These are phyloP conservation scores for Colletotrichum somersetense DNA, from an alignment of 2,329 filamentous ascomycete species.

Conservation along the genomic window DNA sequence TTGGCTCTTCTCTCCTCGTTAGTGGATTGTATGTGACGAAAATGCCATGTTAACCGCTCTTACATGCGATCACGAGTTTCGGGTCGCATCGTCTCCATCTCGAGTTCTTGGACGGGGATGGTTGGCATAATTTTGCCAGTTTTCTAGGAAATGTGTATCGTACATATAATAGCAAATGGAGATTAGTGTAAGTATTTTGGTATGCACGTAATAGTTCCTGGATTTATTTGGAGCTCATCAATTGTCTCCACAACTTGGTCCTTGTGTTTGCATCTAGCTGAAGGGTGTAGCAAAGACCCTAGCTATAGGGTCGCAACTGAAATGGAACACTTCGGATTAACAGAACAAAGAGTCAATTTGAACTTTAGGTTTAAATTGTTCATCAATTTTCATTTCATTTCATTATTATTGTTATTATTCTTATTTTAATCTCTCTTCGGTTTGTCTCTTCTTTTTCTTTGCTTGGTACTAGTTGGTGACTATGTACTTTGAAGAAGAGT, in stretches of 20 bases:
- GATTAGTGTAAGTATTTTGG: neutral
- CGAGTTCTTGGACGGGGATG: no score
- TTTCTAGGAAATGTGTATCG: neutral
- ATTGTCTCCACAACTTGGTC: neutral
- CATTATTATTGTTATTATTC: no score
- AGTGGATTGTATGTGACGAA: neutral
- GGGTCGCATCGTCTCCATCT: neutral
- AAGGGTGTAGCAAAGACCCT: neutral
- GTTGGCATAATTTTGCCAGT: neutral
- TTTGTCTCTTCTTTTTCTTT: no score
- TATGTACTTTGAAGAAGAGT: no score
- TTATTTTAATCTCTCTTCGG: no score
- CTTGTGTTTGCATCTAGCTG: neutral
- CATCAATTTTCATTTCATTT: neutral
- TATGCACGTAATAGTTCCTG: no score
- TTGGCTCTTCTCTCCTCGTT: slow-evolving; percentile 1
- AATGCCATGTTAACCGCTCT: neutral
- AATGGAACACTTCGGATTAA: neutral
- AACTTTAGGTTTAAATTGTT: neutral
- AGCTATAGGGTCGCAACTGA: neutral
- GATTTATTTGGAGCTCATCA: neutral
- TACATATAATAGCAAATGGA: neutral
- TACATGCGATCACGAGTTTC: neutral
- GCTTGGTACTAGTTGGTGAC: no score
- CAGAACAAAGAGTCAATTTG: neutral